Evolutionary conservation across 2,329 filamentous ascomycete species (phyloP).

Genomic region (Sarocladiaceae sp.): DNA sequence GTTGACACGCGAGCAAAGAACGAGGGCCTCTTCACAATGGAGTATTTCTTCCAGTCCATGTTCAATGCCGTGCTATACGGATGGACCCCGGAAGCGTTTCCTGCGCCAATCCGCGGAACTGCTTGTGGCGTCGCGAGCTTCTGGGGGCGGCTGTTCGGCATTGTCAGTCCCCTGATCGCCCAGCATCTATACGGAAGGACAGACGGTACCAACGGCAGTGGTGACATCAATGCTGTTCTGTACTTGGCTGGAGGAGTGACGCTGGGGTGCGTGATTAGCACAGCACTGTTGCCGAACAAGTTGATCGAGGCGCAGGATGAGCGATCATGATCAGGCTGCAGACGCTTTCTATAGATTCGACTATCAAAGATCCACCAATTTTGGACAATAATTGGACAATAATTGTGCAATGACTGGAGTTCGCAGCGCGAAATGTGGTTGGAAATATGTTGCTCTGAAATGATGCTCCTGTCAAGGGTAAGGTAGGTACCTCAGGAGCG

Average conservation of each 20-base stretch:
- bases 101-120: constrained; percentile 46
- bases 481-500: no score
- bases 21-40: constrained; percentile 34
- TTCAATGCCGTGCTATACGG: constrained; percentile 31
- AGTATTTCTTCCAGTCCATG: constrained; percentile 39
- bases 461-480: no score
- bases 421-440: neutral
- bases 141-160: constrained; percentile 52
- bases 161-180: constrained; percentile 50
- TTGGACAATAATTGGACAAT: no score
- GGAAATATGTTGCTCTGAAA: neutral
- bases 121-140: constrained; percentile 52
- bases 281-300: constrained; percentile 38
- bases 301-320: constrained; percentile 29
- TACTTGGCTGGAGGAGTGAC: constrained; percentile 51
- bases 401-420: no score
- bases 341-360: no score
- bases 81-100: constrained; percentile 52
- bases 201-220: constrained; percentile 19
- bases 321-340: constrained; percentile 14
- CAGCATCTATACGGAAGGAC: constrained; percentile 32
- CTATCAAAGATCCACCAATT: no score
- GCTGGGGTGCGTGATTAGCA: constrained; percentile 44
- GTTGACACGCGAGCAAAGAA: constrained; percentile 31
- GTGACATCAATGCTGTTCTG: constrained; percentile 42